Evolutionary conservation across 352 stramenopile species (phyloP), one percentile per base, ranked within the genome.

Genomic region (Phytopythium ostracodes): DNA sequence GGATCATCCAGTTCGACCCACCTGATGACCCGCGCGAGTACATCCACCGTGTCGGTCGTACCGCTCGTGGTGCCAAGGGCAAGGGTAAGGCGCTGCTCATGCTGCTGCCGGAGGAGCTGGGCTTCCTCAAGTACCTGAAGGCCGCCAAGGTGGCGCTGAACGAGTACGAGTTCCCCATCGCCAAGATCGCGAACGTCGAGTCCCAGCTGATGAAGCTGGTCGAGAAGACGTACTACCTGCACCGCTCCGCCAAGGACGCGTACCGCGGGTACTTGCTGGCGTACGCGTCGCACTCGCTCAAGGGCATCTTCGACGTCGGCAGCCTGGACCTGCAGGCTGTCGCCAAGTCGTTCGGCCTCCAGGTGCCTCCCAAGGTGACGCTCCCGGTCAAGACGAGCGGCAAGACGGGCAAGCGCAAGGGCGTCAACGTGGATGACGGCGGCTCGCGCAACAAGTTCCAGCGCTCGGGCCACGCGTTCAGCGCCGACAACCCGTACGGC

Each of bases 1-100:
- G 97, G 97, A 99, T 99, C 74, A 98, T 99, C 70, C 96, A 99
- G 79, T 99, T 98, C 66, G 98, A 99, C 79, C 97, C 97, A 25
- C 97, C 97, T 56, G 96, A 99, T 90, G 96, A 99, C 81, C 96
- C 97, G 24, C 94, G 96, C 65, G 97, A 99, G 74, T 99, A 99
- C 81, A 99, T 99, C 65, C 95, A 98, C 64, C 81, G 88, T 65
- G 84, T 96, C 11, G 86, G 86, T 71, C 84, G 87, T 78, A 92
- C 81, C 20, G 84, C 92, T 36, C 87, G 94, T 75, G 94, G 94
- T 56, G 79, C 88, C 22, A 94, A 80, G 56, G 90, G 91, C 59
- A 90, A 92, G 54, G 94, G 94, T 68, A 95, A 97, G 42, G 97
- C 97, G 20, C 73, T 99, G 58, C 87, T 99, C 33, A 99, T 99